phyloP scores from a whole-genome alignment of 2,329 filamentous ascomycete genomes.

The Monosporascus cannonballus region DNA sequence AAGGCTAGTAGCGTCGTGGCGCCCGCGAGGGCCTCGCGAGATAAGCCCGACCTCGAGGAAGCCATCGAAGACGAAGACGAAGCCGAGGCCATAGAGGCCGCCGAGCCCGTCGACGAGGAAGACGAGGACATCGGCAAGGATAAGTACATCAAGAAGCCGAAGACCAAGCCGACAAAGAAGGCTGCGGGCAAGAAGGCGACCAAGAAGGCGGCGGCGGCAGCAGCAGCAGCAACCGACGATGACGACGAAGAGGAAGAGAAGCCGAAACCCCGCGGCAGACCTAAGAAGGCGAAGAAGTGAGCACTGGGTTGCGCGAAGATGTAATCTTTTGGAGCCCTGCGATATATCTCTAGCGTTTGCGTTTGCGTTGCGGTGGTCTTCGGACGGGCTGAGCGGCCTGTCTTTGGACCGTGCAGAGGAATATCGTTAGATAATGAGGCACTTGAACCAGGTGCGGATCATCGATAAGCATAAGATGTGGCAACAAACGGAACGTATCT shows the following conservation, averaged over 20 bases:
- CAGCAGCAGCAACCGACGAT: slow-evolving; percentile 32
- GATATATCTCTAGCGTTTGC: not conserved
- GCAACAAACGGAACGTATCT: too few relatives aligned
- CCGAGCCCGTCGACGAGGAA: slow-evolving; percentile 63
- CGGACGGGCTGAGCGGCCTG: not conserved
- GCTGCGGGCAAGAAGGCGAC: slow-evolving; percentile 34
- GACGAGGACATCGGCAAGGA: slow-evolving; percentile 80
- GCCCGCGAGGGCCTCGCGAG: slow-evolving; percentile 64
- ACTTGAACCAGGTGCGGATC: not conserved
- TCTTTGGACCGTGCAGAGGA: not conserved
- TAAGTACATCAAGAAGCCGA: slow-evolving; percentile 91
- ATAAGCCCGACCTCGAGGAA: slow-evolving; percentile 90
- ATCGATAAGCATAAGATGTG: too few relatives aligned
- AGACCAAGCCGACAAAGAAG: slow-evolving; percentile 58
- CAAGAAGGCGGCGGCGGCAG: slow-evolving; percentile 8
- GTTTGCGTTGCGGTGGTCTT: not conserved
- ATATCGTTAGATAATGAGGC: not conserved
- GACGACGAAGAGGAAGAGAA: slow-evolving; percentile 45
- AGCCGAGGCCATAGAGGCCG: slow-evolving; percentile 52
- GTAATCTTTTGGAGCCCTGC: not conserved
- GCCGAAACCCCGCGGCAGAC: slow-evolving; percentile 41
- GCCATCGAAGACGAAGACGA: slow-evolving; percentile 89
- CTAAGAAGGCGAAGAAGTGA: slow-evolving; percentile 36
- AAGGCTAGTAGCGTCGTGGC: slow-evolving; percentile 75
- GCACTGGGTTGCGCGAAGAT: not conserved